Evolutionary conservation across 768 basidiomycete species (phyloP), one percentile per base, ranked within the genome.

Genomic region (Lyophyllum semitale): DNA sequence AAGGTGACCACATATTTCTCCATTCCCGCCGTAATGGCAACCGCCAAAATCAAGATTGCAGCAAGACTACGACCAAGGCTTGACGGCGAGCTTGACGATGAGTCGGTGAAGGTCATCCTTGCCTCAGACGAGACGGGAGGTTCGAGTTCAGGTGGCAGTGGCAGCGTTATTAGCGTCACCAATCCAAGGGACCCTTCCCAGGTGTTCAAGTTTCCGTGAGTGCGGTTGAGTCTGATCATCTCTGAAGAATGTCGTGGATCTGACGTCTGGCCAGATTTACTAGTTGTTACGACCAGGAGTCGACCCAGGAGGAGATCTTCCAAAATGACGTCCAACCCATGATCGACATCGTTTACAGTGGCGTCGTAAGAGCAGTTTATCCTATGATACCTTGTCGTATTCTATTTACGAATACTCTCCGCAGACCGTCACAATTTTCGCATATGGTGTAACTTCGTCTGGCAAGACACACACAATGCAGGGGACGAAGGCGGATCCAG

Each of bases 391-490:
- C 37, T 38, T 38, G 18, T n/a, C 18, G 37, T 18, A 2, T 2
- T 7, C 40, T 18, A 27, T 8, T 45, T 22, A 20, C 25, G 22
- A 26, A n/a, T 5, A 12, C 22, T 18, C n/a, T 9, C 20, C 12
- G 20, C 17, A 92, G 89, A 93, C 88, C 0, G 85, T 92, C 3
- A 94, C 92, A 9, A 85, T 95, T 15, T 94, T 95, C 59, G 90
- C 91, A 1, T 95, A 95, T 70, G 93, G 93, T 7, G 92, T 94
- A 12, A 95, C 92, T 9, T 93, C 91, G 1, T 92, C 89, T 5
- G 93, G 93, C 17, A 95, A 94, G 76, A 95, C 93, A 0, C 84
- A 93, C 68, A 96, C 94, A 0, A 95, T 96, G 91, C 93, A 95
- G 72, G 93, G 93, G 33, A 84, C 79, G 7, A 78, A 71, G 33